Base-by-base conservation (phyloP, 1,139 yeast species). In the Sugiyamaella paludigena region DNA sequence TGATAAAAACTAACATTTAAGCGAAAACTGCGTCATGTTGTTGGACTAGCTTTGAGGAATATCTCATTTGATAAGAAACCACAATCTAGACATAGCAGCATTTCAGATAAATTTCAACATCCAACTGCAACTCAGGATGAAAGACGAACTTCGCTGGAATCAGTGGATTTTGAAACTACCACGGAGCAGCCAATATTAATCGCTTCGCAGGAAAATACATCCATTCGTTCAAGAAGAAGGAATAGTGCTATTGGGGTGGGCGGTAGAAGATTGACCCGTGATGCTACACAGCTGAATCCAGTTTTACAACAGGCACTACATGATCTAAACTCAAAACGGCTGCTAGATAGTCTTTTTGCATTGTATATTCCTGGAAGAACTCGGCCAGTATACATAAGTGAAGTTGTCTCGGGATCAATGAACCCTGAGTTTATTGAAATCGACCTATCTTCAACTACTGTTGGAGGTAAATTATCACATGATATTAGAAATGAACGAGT, bases 301-400 rank as follows among this genome's bases (percentile, higher is more conserved):
- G 45, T 35, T 7, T 31, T 43, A 16, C 51, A 48, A 27, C 39
- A 40, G 40, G 48, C 45, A 9, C 34, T 48, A 6, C 40, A 36
- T 15, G 40, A 34, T 9, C 40, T 45, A 15, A 39, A 38, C 27
- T 40, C 52, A 7, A 53, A 56, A 9, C 59, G 60, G 12, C 64
- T 73, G 43, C 56, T 67, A 4, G 71, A 72, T 45, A 64, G 66
- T 4, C 71, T 73, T 54, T 68, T 67, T 43, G 69, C 74, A 0
- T 36, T 74, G 6, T 74, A 72, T 48, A 59, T 59, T 7, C 59
- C 63, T 16, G 56, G 59, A 36, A 57, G 64, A 12, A 58, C 61
- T 6, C 58, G 56, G 7, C 74, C 76, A 0, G 67, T 75, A 38
- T 74, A 73, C 45, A 64, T 74, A 4, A 74, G 78, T 52, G 75